Evolutionary conservation across 495 filamentous ascomycete species (phyloP).

Genomic region (Aspergillus coremiiformis): DNA sequence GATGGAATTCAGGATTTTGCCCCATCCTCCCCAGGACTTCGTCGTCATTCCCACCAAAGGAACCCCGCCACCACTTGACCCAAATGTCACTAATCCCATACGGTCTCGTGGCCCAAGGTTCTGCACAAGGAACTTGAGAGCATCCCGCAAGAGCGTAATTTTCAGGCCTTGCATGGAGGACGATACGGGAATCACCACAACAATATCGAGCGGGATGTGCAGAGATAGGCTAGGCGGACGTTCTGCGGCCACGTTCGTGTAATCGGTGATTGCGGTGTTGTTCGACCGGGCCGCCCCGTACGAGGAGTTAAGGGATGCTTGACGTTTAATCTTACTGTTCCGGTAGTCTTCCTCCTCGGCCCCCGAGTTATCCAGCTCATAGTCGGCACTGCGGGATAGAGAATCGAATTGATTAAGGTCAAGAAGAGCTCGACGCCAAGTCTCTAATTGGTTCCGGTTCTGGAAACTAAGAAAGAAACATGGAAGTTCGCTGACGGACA

Average conservation of each 20-base stretch:
- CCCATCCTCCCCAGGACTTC: slow-evolving; percentile 89
- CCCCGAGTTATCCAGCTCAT: slow-evolving; percentile 71
- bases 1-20: slow-evolving; percentile 78
- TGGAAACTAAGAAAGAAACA: slow-evolving; percentile 93
- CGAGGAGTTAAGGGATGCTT: slow-evolving; percentile 80
- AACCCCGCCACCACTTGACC: slow-evolving; percentile 86
- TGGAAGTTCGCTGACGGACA: slow-evolving; percentile 91
- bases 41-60: slow-evolving; percentile 97
- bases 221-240: slow-evolving; percentile 54
- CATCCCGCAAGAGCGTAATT: slow-evolving; percentile 90
- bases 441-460: slow-evolving; percentile 74
- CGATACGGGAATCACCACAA: slow-evolving; percentile 94
- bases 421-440: slow-evolving; percentile 82
- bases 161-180: slow-evolving; percentile 99
- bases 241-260: slow-evolving; percentile 56
- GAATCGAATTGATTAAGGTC: slow-evolving; percentile 66
- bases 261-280: slow-evolving; percentile 44
- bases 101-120: slow-evolving; percentile 90
- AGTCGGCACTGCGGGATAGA: slow-evolving; percentile 58
- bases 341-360: slow-evolving; percentile 90
- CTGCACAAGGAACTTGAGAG: slow-evolving; percentile 85
- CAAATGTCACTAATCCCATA: slow-evolving; percentile 97
- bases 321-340: slow-evolving; percentile 60
- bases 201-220: slow-evolving; percentile 91
- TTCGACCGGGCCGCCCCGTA: slow-evolving; percentile 56